Evolutionary conservation across 768 basidiomycete genomes (phyloP), one percentile per base, ranked within the genome.

Genomic region (Mrakia gelida): DNA sequence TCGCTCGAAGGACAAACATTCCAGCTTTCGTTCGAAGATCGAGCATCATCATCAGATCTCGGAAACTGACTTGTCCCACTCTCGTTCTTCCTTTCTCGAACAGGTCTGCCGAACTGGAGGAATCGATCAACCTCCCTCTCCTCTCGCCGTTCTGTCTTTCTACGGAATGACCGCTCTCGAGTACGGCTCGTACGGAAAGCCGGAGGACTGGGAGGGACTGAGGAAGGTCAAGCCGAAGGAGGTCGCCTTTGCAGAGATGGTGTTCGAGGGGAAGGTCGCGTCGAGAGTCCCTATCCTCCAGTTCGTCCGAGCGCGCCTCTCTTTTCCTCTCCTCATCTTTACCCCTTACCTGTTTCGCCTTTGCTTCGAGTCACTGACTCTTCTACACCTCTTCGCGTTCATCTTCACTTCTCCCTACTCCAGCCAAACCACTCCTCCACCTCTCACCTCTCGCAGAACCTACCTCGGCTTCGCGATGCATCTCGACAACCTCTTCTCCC

Each of bases 111-210:
- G 52, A 49, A 72, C 52, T n/a, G 71, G 67, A 34, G 67, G 67
- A 18, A 16, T 49, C 26, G 26, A 28, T 10, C 26, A 56, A 34
- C 71, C 49, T 72, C 70, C 45, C n/a, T 6, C 28, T 28, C 71
- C 71, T 13, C 72, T 73, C 72, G 72, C 72, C 30, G 45, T 75
- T 45, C 23, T 75, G 28, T 61, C 52, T 3, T 75, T 75, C 65
- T 75, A 75, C 65, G 59, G 59, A 0, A 59, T 70, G 43, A 67
- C 75, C 18, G 67, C 67, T 43, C 28, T 68, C 54, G 75, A 75
- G 34, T 34, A n/a, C 28, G 62, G 43, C 1, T 75, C 75, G 16
- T 43, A 49, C 21, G 75, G 75, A 3, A 34, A 23, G 30, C 43
- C 45, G 3, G 61, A 28, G 21, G 75, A 59, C 18, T 75, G 75